Conservation (phyloP, 2,329 filamentous ascomycete genomes). For the Nakataea oryzae region DNA sequence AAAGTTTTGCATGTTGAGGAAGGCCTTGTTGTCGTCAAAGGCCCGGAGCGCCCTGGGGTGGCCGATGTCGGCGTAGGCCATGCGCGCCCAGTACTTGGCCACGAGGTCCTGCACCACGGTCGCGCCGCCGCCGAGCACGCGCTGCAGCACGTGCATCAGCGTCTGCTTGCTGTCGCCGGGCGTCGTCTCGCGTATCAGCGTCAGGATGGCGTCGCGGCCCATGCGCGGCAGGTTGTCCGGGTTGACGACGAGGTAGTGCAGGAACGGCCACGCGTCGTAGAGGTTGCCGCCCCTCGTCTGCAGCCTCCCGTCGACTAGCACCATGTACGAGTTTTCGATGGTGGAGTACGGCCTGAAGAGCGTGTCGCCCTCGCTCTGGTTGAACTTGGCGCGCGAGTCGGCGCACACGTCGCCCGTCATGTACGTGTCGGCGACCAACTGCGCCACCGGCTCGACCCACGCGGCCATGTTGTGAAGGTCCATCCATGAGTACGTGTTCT, state of each 20-base stretch:
- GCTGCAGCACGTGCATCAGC: constrained; percentile 33
- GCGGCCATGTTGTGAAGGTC: constrained; percentile 33
- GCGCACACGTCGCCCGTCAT: constrained; percentile 32
- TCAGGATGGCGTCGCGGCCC: constrained; percentile 27
- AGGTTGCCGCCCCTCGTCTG: constrained; percentile 32
- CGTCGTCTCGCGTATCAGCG: constrained; percentile 31
- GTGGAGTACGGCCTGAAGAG: constrained; percentile 31
- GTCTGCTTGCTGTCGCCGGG: constrained; percentile 33
- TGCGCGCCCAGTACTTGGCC: constrained; percentile 38
- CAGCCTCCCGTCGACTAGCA: constrained; percentile 32
- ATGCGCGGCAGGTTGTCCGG: constrained; percentile 30
- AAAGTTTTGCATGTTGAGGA: constrained; percentile 31
- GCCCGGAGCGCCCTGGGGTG: constrained; percentile 26
- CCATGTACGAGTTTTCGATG: constrained; percentile 34
- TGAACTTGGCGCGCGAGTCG: constrained; percentile 21
- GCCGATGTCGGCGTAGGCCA: constrained; percentile 41
- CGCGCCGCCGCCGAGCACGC: constrained; percentile 21
- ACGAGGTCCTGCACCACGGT: constrained; percentile 28
- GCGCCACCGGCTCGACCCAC: constrained; percentile 41
- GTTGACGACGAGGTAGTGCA: constrained; percentile 37
- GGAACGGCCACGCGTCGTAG: constrained; percentile 40
- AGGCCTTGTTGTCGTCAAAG: constrained; percentile 23
- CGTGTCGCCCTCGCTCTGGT: constrained; percentile 22
- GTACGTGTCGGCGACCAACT: constrained; percentile 38
- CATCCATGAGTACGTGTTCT: constrained; percentile 25